These are phyloP conservation scores for Sanguinoderma infundibulare DNA, from an alignment of 1,284 basidiomycete genomes.

Conservation along the genomic window DNA sequence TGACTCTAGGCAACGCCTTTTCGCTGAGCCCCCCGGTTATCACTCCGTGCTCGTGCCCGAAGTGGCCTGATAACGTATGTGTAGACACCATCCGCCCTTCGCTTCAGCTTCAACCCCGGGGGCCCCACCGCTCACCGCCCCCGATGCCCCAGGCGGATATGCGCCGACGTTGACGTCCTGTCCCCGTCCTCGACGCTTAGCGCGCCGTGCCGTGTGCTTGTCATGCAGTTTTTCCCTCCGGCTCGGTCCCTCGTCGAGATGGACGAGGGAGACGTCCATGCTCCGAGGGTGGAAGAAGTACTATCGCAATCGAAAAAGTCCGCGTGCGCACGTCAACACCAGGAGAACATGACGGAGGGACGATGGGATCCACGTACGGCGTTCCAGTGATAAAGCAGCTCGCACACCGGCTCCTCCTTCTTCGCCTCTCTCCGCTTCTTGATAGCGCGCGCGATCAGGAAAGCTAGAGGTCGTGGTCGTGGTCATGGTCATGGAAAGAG, in stretches of 20 bases:
- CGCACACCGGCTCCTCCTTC: constrained; percentile 15
- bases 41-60: background rate
- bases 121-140: too few species aligned
- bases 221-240: background rate
- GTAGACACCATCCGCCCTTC: background rate
- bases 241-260: background rate
- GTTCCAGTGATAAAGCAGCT: constrained; percentile 24
- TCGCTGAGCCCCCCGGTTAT: background rate
- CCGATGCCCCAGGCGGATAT: too few species aligned
- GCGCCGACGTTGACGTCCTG: background rate
- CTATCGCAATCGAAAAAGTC: background rate
- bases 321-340: background rate
- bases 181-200: background rate
- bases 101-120: too few species aligned
- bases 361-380: constrained; percentile 3
- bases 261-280: constrained; percentile 23
- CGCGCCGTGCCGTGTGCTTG: background rate
- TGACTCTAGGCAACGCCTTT: too few species aligned
- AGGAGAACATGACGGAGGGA: background rate
- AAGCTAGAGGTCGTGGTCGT: constrained; percentile 13
- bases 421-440: background rate
- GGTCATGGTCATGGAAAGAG: too few species aligned
- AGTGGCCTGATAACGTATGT: background rate
- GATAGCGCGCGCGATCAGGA: background rate
- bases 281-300: constrained; percentile 27